These are phyloP conservation scores for Pythium guiyangense DNA, from an alignment of 352 stramenopile genomes.

Conservation along the genomic window DNA sequence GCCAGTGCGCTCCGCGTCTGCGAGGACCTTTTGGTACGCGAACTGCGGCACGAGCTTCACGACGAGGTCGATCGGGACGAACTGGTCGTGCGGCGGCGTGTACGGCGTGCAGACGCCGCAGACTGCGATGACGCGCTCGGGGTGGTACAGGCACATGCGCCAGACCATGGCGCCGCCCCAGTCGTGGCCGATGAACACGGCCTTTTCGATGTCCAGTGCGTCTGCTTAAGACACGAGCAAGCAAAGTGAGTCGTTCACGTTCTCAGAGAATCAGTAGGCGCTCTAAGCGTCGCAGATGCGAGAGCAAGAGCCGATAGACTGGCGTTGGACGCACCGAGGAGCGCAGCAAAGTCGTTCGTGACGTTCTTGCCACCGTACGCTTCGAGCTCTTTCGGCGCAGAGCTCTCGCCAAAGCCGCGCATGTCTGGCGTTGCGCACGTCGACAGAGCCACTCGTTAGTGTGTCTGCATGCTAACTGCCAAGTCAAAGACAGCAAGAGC, in stretches of 20 bases:
- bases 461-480: too few relatives aligned
- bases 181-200: constrained; percentile 71
- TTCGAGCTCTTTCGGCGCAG: constrained; percentile 34
- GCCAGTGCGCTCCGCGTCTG: constrained; percentile 31
- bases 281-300: too few relatives aligned
- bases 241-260: background rate
- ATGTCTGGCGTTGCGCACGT: constrained; percentile 23
- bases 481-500: too few relatives aligned
- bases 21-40: constrained; percentile 59
- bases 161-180: constrained; percentile 66
- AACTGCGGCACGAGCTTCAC: constrained; percentile 52
- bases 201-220: constrained; percentile 50
- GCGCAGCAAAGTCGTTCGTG: too few relatives aligned
- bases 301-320: too few relatives aligned
- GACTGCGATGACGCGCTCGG: constrained; percentile 47
- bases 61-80: constrained; percentile 34
- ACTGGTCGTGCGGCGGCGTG: constrained; percentile 31
- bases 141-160: constrained; percentile 68
- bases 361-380: constrained; percentile 23
- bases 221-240: constrained; percentile 29
- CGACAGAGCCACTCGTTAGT: background rate
- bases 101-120: constrained; percentile 70
- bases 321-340: too few relatives aligned
- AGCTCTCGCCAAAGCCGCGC: constrained; percentile 59
- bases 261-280: too few relatives aligned